Base-by-base conservation (phyloP, 2,329 filamentous ascomycete species). In the Ophiosphaerella korrae region DNA sequence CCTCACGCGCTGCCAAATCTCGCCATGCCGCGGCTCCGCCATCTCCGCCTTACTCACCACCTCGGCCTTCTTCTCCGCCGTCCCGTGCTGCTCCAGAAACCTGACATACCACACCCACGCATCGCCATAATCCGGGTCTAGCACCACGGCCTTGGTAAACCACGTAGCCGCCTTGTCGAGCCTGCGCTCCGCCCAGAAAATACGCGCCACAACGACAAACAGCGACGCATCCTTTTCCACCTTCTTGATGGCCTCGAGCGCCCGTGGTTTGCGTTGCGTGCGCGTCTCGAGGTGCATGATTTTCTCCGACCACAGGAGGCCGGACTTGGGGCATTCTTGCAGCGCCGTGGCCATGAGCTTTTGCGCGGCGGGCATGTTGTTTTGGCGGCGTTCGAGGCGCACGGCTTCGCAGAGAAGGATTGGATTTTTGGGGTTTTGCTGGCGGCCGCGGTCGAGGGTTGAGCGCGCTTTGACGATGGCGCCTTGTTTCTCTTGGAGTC, bases 91-190 rank as follows among this genome's bases (percentile, higher is more conserved):
- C 61, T 86, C 72, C 58, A 97, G 70, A 73, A 97, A 99, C 74
- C 93, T 92, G 74, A 92, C 94, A 74, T 97, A 99, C 93, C 93
- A 99, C 16, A 92, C 93, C 95, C 95, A 99, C 9, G 87, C 89
- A 77, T 99, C 95, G 43, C 94, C 94, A 43, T 86, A 78, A 72
- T 97, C 92, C 32, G 88, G 85, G 67, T 99, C 92, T 11, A 94
- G 79, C 46, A 96, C 81, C 48, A 97, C 86, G 0, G 94, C 94
- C 76, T 96, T 96, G 76, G 97, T 92, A 73, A 99, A 99, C 94
- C 94, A 99, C 58, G 85, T 92, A 74, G 92, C 89, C 2, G 94
- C 93, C 74, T 97, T 96, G 62, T 97, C 94, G 21, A 99, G 81
- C 70, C 88, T 88, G 48, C 94, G 84, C 76, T 99, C 94, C 8